Conservation (phyloP, 345 rosid species). For the Acer negundo region DNA sequence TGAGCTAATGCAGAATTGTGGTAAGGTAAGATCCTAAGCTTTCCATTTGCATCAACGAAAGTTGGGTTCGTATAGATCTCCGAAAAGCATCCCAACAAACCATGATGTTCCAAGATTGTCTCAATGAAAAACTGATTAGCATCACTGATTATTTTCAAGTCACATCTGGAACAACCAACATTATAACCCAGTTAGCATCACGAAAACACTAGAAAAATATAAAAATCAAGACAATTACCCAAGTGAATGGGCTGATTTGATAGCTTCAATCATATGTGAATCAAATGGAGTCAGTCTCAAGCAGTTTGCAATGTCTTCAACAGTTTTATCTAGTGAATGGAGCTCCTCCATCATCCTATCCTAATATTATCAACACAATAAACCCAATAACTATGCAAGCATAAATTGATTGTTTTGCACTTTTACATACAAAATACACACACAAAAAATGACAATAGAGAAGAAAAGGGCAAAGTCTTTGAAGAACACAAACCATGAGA, state of each 20-base stretch:
- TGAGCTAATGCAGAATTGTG: conserved; percentile 42
- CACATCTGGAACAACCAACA: conserved; percentile 49
- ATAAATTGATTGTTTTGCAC: background rate
- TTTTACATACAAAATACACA: background rate
- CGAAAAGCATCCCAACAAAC: conserved; percentile 63
- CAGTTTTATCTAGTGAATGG: conserved; percentile 63
- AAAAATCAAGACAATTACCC: conserved; percentile 43
- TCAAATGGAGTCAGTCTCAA: conserved; percentile 51
- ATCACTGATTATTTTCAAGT: conserved; percentile 77
- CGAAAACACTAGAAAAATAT: background rate
- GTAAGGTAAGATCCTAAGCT: conserved; percentile 60
- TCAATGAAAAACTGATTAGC: conserved; percentile 80
- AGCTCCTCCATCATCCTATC: conserved; percentile 91
- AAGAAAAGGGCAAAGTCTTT: no score
- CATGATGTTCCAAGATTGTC: conserved; percentile 68
- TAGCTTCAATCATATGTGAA: conserved; percentile 46
- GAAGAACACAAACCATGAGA: conserved; percentile 54
- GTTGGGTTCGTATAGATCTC: conserved; percentile 62
- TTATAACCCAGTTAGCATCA: conserved; percentile 19
- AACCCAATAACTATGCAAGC: background rate
- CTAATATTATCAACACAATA: conserved; percentile 32
- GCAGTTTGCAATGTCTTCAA: conserved; percentile 60
- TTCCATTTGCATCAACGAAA: conserved; percentile 51
- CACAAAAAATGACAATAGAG: background rate
- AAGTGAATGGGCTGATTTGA: conserved; percentile 51